Percentiles rank a stretch among this genome's conserved stretches.
Conservation (phyloP, 108 stramenopile genomes). For the Asterionellopsis glacialis region DNA sequence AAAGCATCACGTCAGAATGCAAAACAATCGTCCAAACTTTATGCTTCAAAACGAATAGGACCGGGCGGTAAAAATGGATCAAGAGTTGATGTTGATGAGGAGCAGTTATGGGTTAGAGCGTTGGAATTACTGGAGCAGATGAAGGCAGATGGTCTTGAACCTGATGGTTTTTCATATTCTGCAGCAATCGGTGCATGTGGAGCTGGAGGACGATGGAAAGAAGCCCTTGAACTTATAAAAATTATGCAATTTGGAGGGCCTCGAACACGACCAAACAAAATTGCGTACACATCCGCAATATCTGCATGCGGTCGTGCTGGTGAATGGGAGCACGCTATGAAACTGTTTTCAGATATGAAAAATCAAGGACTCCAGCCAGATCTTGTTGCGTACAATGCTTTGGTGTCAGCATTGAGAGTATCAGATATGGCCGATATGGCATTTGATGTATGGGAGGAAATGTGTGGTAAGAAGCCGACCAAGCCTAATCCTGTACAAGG, state of each 20-base stretch:
- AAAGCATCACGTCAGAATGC: slow-evolving; percentile 40
- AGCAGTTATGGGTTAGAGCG: slow-evolving; percentile 46
- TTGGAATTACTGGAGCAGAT: slow-evolving; percentile 54
- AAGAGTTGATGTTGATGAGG: slow-evolving; percentile 12
- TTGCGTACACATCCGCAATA: slow-evolving; percentile 71
- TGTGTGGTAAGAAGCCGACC: slow-evolving; percentile 35
- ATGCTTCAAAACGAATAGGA: slow-evolving; percentile 1
- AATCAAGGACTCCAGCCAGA: slow-evolving; percentile 51
- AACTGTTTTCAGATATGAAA: slow-evolving; percentile 64
- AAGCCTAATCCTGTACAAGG: too few relatives aligned
- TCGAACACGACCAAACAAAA: slow-evolving; percentile 49
- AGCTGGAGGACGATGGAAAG: slow-evolving; percentile 74
- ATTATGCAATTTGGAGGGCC: slow-evolving; percentile 59
- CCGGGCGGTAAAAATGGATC: not conserved
- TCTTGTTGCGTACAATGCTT: slow-evolving; percentile 72
- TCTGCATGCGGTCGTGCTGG: slow-evolving; percentile 56
- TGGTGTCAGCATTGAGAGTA: slow-evolving; percentile 66
- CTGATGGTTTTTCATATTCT: slow-evolving; percentile 72
- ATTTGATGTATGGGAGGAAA: slow-evolving; percentile 65
- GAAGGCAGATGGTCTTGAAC: slow-evolving; percentile 52
- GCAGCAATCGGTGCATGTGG: slow-evolving; percentile 77
- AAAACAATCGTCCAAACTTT: slow-evolving; percentile 11
- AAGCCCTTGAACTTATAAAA: slow-evolving; percentile 61
- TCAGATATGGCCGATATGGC: slow-evolving; percentile 36
- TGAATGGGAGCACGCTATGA: slow-evolving; percentile 52